phyloP scores from a whole-genome alignment of 1,284 basidiomycete species.

The Tilletia caries region DNA sequence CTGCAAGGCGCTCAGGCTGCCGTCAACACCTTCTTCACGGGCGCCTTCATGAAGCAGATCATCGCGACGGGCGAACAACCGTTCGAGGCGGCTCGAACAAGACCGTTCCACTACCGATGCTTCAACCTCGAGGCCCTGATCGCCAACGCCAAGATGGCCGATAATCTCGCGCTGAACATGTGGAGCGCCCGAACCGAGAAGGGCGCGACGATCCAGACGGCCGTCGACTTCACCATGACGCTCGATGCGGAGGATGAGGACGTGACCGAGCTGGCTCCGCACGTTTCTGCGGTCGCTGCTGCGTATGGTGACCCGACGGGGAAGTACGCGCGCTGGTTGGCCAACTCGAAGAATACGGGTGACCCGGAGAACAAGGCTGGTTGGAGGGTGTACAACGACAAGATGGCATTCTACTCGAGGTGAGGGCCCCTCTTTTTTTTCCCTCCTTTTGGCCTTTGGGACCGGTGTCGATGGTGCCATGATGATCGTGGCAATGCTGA shows the following conservation, averaged over 20 bases:
- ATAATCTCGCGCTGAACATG: slow-evolving; percentile 58
- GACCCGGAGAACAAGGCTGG: slow-evolving; percentile 17
- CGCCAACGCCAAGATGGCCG: slow-evolving; percentile 62
- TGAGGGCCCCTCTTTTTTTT: too few relatives aligned
- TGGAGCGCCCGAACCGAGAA: slow-evolving; percentile 60
- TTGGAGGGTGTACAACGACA: slow-evolving; percentile 21
- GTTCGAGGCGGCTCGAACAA: slow-evolving; percentile 63
- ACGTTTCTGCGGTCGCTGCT: slow-evolving; percentile 61
- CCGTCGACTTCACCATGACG: slow-evolving; percentile 63
- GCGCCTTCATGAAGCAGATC: slow-evolving; percentile 61
- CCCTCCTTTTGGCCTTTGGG: too few relatives aligned
- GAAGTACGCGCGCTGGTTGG: slow-evolving; percentile 55
- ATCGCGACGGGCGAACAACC: slow-evolving; percentile 61
- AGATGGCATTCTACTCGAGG: slow-evolving; percentile 17
- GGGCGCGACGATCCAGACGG: slow-evolving; percentile 62
- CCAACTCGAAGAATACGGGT: slow-evolving; percentile 15
- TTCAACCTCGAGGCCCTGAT: slow-evolving; percentile 70
- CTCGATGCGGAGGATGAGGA: slow-evolving; percentile 52
- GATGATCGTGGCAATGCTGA: too few relatives aligned
- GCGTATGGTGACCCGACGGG: slow-evolving; percentile 63
- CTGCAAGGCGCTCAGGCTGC: slow-evolving; percentile 55
- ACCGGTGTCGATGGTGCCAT: too few relatives aligned
- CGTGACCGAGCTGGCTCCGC: slow-evolving; percentile 59
- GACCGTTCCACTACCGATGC: slow-evolving; percentile 66
- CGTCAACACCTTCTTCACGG: slow-evolving; percentile 58